These are phyloP conservation scores for Fomes fomentarius DNA, from an alignment of 1,284 basidiomycete genomes.

Conservation along the genomic window DNA sequence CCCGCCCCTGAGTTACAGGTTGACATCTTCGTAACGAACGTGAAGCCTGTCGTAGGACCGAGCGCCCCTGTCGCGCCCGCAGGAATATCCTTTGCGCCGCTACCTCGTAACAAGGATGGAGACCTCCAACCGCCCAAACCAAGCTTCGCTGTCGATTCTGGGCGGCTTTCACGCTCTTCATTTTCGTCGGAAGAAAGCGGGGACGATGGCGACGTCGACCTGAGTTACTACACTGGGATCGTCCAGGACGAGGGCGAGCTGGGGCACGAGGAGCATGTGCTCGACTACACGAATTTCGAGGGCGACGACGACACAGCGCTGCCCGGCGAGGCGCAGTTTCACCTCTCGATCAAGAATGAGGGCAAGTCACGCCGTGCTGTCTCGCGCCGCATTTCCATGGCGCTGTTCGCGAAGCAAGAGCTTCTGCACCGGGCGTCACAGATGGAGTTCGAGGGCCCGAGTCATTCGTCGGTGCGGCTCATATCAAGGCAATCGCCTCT, in stretches of 20 bases:
- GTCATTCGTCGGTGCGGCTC: slow-evolving; percentile 13
- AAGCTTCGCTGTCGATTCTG: slow-evolving; percentile 36
- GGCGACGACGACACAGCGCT: slow-evolving; percentile 72
- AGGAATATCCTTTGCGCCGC: slow-evolving; percentile 11
- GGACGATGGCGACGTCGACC: slow-evolving; percentile 46
- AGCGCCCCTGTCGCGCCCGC: slow-evolving; percentile 1
- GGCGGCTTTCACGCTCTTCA: slow-evolving; percentile 7
- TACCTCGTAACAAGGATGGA: slow-evolving; percentile 8
- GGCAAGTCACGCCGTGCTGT: slow-evolving; percentile 68
- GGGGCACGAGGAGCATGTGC: slow-evolving; percentile 54
- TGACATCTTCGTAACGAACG: slow-evolving; percentile 82
- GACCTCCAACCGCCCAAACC: slow-evolving; percentile 48
- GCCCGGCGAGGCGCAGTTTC: slow-evolving; percentile 68
- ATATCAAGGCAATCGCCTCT: slow-evolving; percentile 11
- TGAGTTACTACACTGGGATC: slow-evolving; percentile 49
- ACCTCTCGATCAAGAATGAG: slow-evolving; percentile 62
- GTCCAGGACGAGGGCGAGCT: slow-evolving; percentile 40
- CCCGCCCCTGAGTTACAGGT: slow-evolving; percentile 63
- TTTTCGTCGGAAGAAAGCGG: slow-evolving; percentile 36
- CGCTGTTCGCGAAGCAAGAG: slow-evolving; percentile 25
- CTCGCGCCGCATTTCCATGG: slow-evolving; percentile 43
- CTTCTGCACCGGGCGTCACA: slow-evolving; percentile 17
- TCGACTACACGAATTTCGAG: slow-evolving; percentile 83
- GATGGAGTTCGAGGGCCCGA: slow-evolving; percentile 7
- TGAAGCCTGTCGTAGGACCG: slow-evolving; percentile 29